A percentile compares a stretch with the other conserved stretches of the same genome.
These are phyloP conservation scores for Rhodotorula paludigena DNA, from an alignment of 768 basidiomycete genomes.

Conservation along the genomic window DNA sequence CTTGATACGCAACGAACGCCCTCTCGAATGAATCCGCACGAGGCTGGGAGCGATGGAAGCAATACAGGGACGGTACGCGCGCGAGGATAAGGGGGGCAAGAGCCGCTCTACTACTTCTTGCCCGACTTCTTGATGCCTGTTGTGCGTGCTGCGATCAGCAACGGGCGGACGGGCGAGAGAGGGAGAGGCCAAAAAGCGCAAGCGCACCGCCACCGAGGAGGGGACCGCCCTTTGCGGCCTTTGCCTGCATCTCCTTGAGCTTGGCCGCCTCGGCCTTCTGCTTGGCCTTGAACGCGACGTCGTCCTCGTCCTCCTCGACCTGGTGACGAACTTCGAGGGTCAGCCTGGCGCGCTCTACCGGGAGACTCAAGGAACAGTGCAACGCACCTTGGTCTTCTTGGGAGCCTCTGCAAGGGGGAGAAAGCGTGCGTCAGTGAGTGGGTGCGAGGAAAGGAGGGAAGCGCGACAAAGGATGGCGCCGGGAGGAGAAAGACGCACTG, in stretches of 20 bases:
- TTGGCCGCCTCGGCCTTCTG: conserved; percentile 70
- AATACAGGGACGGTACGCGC: no score
- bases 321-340: no score
- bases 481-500: no score
- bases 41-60: no score
- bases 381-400: conserved; percentile 77
- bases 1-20: background rate
- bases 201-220: conserved; percentile 56
- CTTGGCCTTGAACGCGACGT: conserved; percentile 50
- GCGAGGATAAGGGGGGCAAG: no score
- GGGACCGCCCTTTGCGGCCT: conserved; percentile 66
- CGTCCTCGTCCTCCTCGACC: conserved; percentile 51
- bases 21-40: background rate
- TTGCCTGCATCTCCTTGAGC: conserved; percentile 65
- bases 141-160: no score
- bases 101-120: background rate
- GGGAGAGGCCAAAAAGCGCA: background rate
- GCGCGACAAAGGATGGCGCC: no score
- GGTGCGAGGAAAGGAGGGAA: conserved; percentile 40
- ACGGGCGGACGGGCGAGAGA: background rate
- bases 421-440: background rate
- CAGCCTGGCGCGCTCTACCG: no score
- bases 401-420: conserved; percentile 56
- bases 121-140: conserved; percentile 26
- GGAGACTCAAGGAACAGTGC: no score